Base-by-base conservation (phyloP, 306 rosid genomes). In the Rubus parviflorus region DNA sequence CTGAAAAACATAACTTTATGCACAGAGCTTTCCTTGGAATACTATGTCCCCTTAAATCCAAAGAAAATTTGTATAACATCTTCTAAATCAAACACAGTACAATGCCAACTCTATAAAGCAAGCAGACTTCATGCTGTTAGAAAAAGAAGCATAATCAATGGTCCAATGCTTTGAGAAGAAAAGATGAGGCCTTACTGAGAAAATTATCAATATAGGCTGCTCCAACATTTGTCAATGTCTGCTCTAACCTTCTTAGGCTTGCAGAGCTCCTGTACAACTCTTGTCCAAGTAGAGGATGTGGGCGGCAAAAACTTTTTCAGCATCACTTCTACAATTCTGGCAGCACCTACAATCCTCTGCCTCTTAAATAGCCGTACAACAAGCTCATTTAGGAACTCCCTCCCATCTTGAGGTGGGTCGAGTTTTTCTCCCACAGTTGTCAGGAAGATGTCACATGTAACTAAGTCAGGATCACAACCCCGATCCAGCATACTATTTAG, bases 331-430 rank as follows among this genome's bases (percentile, higher is more conserved):
- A 95, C 81, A 79, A 89, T 83, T 66, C 65, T 82, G 65, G 85
- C 82, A 85, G 97, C 96, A 81, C 90, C 89, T 73, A 53, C 14
- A 3, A 68, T 76, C 80, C 87, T 89, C 19, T 92, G 90, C 69
- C 83, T 83, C 88, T 88, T 92, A 78, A 82, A 65, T 72, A 95
- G 81, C 68, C 96, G 89, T 23, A 89, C 87, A 37, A 83, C 92
- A 68, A 95, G 97, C 87, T 87, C 98, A 75, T 95, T 94, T 53
- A 95, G 85, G 83, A 95, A 95, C 72, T 83, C 92, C 65, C 87
- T 86, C 75, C 96, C 98, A 85, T 92, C 97, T 88, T 86, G 92
- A 72, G 92, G 93, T 0, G 96, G 97, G 71, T 88, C 68, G 41
- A 89, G 69, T 69, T 86, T 87, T 69, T 90, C 93, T 79, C 88